Conservation (phyloP, 148 eudicot genomes). For the Suaeda aralocaspica region DNA sequence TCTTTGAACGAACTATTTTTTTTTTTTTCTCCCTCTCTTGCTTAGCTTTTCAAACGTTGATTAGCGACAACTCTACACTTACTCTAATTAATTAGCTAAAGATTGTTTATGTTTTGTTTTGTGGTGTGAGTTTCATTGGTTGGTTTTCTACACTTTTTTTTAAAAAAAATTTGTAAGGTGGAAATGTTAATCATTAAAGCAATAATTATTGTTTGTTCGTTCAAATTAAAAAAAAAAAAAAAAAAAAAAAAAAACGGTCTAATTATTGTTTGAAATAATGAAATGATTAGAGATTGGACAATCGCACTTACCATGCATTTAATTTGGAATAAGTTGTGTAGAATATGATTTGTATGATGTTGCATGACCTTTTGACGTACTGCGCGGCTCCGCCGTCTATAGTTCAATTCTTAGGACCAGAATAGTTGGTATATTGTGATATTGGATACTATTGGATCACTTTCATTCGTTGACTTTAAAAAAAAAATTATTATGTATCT, state of each 20-base stretch:
- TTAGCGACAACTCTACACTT: not conserved
- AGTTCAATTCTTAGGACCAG: too few species aligned
- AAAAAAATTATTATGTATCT: too few species aligned
- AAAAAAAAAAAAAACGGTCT: too few species aligned
- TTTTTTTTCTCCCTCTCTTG: not conserved
- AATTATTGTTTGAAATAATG: too few species aligned
- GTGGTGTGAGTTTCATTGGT: not conserved
- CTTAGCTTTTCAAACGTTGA: not conserved
- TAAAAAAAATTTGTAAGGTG: slow-evolving; percentile 6
- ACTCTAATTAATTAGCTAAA: too few species aligned
- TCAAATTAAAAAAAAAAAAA: too few species aligned
- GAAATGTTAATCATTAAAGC: slow-evolving; percentile 10
- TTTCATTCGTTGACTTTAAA: too few species aligned
- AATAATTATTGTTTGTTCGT: not conserved
- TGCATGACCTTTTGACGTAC: too few species aligned
- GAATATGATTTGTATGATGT: slow-evolving; percentile 7
- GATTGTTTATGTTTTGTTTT: not conserved
- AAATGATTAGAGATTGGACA: slow-evolving; percentile 7
- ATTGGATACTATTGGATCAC: too few species aligned
- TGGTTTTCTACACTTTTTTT: not conserved
- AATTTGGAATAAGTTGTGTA: not conserved
- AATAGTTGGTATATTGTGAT: too few species aligned
- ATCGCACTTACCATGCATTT: not conserved
- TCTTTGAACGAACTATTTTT: too few species aligned
- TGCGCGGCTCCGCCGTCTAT: too few species aligned